Conservation (phyloP, 2,329 filamentous ascomycete species). For the Fusarium albidum region DNA sequence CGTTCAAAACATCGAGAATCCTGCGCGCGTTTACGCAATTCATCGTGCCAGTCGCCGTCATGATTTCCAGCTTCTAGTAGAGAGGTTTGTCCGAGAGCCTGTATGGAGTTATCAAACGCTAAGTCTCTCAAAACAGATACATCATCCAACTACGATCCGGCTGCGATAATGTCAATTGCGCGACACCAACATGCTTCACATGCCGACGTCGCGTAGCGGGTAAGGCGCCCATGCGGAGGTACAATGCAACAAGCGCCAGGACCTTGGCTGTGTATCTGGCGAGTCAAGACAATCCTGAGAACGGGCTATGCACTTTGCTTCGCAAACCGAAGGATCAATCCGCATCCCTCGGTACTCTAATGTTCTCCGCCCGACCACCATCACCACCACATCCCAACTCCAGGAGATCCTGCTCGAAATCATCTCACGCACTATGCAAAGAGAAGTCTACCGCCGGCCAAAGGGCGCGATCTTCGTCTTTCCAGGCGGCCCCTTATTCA, state of each 20-base stretch:
- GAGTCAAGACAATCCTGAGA: conserved; percentile 79
- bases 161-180: conserved; percentile 74
- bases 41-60: conserved; percentile 68
- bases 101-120: conserved; percentile 1
- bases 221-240: conserved; percentile 76
- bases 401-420: conserved; percentile 15
- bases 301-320: conserved; percentile 69
- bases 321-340: conserved; percentile 52
- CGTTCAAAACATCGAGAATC: conserved; percentile 67
- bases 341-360: conserved; percentile 56
- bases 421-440: conserved; percentile 12
- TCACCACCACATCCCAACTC: conserved; percentile 30
- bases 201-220: conserved; percentile 74
- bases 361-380: conserved; percentile 48
- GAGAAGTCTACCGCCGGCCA: conserved; percentile 5
- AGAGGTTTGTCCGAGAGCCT: conserved; percentile 59
- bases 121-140: conserved; percentile 62
- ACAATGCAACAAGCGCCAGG: conserved; percentile 82
- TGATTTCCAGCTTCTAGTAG: conserved; percentile 71
- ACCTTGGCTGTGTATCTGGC: conserved; percentile 83
- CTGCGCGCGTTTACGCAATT: conserved; percentile 67
- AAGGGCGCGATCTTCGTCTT: conserved; percentile 13
- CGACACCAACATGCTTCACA: conserved; percentile 81
- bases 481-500: conserved; percentile 1
- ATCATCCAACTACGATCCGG: conserved; percentile 84